Evolutionary conservation across 495 filamentous ascomycete species (phyloP).

Genomic region (Aspergillus heteromorphus): DNA sequence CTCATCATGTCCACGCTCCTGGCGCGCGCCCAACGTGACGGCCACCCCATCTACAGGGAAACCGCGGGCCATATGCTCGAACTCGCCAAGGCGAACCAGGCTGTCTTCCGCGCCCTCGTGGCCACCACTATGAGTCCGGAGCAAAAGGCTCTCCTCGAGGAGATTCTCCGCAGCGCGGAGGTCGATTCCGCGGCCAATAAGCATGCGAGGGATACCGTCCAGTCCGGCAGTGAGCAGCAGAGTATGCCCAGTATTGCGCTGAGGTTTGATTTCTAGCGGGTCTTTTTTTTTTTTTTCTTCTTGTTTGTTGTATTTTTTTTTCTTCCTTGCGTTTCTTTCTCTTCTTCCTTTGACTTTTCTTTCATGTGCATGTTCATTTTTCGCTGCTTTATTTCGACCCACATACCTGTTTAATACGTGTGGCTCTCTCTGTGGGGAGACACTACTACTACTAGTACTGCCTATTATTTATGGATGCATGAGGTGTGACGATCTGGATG

Average conservation of each 20-base stretch:
- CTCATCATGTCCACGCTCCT: constrained; percentile 78
- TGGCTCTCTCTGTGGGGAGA: background rate
- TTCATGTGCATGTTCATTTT: background rate
- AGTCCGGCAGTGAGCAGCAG: constrained; percentile 38
- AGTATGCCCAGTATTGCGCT: constrained; percentile 82
- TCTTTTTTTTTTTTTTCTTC: background rate
- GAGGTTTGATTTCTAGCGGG: constrained; percentile 81
- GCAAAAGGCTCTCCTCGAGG: constrained; percentile 75
- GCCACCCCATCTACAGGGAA: constrained; percentile 51
- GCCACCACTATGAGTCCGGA: constrained; percentile 58
- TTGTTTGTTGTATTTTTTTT: too few relatives aligned
- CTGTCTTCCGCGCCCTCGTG: constrained; percentile 70
- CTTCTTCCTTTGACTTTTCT: too few relatives aligned
- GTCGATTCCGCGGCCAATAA: constrained; percentile 25
- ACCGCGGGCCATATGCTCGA: constrained; percentile 73
- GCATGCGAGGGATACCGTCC: constrained; percentile 28
- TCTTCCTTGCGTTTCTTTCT: background rate
- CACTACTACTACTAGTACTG: background rate
- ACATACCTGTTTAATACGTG: background rate
- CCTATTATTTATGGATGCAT: background rate
- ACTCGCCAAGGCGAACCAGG: constrained; percentile 68
- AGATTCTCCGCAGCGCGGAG: constrained; percentile 63
- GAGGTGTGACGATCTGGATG: background rate
- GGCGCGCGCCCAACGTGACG: constrained; percentile 55
- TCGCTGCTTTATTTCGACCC: background rate